Evolutionary conservation across 2,329 filamentous ascomycete species (phyloP), one percentile per base, ranked within the genome.

Genomic region (Alternaria panax): DNA sequence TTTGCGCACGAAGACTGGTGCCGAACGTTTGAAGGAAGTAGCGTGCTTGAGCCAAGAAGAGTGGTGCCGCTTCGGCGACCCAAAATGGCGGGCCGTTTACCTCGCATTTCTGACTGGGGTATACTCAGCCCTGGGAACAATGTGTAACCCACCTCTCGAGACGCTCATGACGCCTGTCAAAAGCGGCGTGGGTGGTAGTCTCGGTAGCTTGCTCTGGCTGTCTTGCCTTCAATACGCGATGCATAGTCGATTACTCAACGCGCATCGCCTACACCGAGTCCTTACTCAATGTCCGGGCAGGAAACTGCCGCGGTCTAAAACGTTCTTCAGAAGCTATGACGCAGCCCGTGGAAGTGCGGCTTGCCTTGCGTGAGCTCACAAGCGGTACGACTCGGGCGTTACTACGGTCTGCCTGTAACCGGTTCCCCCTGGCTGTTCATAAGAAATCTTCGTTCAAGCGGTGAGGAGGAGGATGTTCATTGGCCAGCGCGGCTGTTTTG

Each of bases 1-100:
- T 78, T 74, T 74, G 71, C 69, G 65, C 68, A 64, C 64, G 22
- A 59, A 58, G 62, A 55, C 57, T 63, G 62, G 64, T 65, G 54
- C 60, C 59, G 60, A 65, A 54, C 58, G 63, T 63, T 55, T 59
- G 59, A 62, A 63, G 55, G 62, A 68, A 59, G 60, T 59, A 65
- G 56, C 55, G 57, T 60, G 66, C 67, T 63, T 53, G 59, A 59
- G 61, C 66, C 65, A 68, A 61, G 65, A 45, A 54, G 27, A 55
- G 54, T 53, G 56, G 62, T 62, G 63, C 63, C 62, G 62, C 62
- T 62, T 65, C 65, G 68, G 61, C 62, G 66, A 68, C 68, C 69
- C 68, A 65, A 47, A 46, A 57, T 57, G 52, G 63, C 66, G 69
- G 69, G 68, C 65, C 69, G 64, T 63, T 63, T 62, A 53, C 48